Conservation (phyloP, 2,329 filamentous ascomycete species). For the Pyricularia sp. region DNA sequence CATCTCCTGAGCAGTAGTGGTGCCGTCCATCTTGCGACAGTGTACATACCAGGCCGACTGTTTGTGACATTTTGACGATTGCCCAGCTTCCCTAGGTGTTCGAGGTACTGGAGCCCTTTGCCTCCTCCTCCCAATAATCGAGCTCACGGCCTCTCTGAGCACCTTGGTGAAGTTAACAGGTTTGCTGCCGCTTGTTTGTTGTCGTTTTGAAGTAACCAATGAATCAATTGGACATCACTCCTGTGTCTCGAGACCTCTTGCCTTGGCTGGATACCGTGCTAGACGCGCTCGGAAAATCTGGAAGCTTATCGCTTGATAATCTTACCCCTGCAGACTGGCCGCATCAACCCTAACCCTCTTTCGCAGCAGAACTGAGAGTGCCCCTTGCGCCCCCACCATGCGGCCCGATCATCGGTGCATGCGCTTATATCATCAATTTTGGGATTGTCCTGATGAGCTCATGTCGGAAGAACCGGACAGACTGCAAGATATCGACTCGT, state of each 20-base stretch:
- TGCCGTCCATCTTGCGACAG: not conserved
- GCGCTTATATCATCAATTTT: not conserved
- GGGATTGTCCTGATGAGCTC: not conserved
- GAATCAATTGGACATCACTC: not conserved
- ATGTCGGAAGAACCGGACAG: not conserved
- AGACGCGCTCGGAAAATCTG: not conserved
- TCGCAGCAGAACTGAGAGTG: not conserved
- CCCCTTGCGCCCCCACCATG: not conserved
- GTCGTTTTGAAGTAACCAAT: not conserved
- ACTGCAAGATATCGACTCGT: not conserved
- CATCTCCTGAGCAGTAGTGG: not conserved
- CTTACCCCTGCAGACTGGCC: not conserved
- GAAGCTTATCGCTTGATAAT: not conserved
- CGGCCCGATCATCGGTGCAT: not conserved
- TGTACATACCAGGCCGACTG: slow-evolving; percentile 58
- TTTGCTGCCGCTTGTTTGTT: not conserved
- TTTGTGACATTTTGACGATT: slow-evolving; percentile 61
- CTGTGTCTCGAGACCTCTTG: not conserved
- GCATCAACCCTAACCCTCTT: not conserved
- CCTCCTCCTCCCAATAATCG: not conserved
- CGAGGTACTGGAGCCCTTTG: not conserved
- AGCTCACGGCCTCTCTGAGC: not conserved
- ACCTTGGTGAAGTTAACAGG: not conserved
- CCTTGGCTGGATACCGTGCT: not conserved
- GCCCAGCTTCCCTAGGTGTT: not conserved